phyloP scores from a whole-genome alignment of 257 asterid genomes.

The Ilex aquifolium region DNA sequence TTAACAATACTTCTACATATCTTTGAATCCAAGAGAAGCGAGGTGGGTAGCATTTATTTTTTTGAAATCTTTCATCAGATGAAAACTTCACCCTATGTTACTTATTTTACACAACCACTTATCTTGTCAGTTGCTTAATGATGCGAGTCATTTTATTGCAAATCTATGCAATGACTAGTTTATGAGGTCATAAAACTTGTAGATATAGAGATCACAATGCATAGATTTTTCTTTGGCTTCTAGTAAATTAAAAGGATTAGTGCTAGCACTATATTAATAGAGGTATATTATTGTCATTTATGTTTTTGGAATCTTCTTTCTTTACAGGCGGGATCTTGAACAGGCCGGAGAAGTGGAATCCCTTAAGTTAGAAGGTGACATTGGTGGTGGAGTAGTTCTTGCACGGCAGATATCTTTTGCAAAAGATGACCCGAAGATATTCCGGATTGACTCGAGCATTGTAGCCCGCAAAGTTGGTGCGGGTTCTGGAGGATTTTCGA shows the following conservation, averaged over 20 bases:
- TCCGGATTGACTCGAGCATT: slow-evolving; percentile 66
- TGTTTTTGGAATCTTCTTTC: slow-evolving; percentile 10
- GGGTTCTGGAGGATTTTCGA: slow-evolving; percentile 97
- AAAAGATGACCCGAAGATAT: slow-evolving; percentile 43
- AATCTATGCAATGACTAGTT: not conserved
- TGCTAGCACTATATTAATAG: not conserved
- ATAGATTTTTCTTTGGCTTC: not conserved
- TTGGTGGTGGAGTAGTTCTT: slow-evolving; percentile 81
- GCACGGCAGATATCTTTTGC: slow-evolving; percentile 57
- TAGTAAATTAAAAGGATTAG: too few species aligned
- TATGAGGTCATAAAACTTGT: not conserved
- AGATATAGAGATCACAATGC: not conserved
- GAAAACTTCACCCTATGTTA: not conserved
- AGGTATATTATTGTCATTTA: not conserved
- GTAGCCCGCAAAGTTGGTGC: slow-evolving; percentile 82
- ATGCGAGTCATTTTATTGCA: not conserved
- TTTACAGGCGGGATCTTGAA: slow-evolving; percentile 61
- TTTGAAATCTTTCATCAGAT: not conserved
- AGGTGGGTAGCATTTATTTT: too few species aligned
- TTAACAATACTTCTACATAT: too few species aligned
- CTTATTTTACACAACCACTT: not conserved
- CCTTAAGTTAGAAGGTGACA: slow-evolving; percentile 73
- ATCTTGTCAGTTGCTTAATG: not conserved
- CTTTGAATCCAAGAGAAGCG: too few species aligned
- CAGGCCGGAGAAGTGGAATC: slow-evolving; percentile 79